Base-by-base conservation (phyloP, 2,329 filamentous ascomycete species). In the Colletotrichum sp. region DNA sequence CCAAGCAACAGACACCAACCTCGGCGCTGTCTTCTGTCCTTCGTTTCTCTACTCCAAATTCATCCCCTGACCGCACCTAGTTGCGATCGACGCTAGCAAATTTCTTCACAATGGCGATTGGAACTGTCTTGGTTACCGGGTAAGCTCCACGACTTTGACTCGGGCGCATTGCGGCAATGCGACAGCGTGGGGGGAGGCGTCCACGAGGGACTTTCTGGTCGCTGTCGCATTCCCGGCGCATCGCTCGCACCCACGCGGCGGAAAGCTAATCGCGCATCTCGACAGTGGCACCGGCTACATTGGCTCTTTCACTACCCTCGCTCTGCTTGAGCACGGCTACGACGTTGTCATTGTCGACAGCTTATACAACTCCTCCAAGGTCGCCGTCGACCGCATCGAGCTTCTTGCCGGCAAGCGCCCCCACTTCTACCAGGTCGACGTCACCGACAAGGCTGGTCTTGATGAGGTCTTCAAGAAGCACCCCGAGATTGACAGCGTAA, bases 251-350 rank as follows among this genome's bases (percentile, higher is more conserved):
- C n/a, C 7, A 43, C 57, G 34, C 57, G 52, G 57, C 57, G 26
- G 28, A 21, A 67, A 14, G 61, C 74, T 76, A 71, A 76, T 48
- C 72, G 59, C 71, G 30, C 34, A 57, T 59, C 52, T 36, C 60
- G 60, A 76, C 84, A 98, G 97, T 91, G 97, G 97, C 83, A 98
- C 96, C 79, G 97, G 97, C 89, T 99, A 99, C 90, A 99, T 99
- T 86, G 97, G 97, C 85, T 99, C 96, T 67, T 99, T 99, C 90
- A 99, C 97, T 77, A 90, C 95, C 72, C 93, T 99, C 68, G 94
- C 96, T 70, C 95, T 99, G 30, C 95, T 99, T 80, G 91, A 98
- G 84, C 95, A 97, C 83, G 96, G 93, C 85, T 99, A 99, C 91
- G 93, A 99, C 85, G 97, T 99, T 78, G 94, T 99, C 84, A 95